Conservation (phyloP, 257 asterid species). For the Gardenia jasminoides region DNA sequence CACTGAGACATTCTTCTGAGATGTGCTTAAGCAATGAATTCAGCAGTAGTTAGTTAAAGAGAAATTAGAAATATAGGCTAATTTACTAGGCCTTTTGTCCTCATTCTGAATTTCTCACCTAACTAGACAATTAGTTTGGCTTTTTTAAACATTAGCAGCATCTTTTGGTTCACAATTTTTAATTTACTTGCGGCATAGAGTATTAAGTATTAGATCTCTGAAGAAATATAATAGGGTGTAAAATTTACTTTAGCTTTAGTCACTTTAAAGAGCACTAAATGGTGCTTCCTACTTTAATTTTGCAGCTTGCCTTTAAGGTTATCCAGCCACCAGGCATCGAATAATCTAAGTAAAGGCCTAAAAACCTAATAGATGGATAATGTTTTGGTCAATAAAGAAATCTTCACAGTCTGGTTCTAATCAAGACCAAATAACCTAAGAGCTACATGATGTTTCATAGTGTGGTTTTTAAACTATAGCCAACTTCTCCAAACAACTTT, state of each 20-base stretch:
- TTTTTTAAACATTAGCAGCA: neutral
- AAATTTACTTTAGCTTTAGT: neutral
- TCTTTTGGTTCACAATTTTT: neutral
- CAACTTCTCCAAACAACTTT: too few species aligned
- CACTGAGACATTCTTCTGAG: neutral
- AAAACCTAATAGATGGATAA: neutral
- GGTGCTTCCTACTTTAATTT: neutral
- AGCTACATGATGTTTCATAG: too few species aligned
- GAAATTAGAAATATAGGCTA: neutral
- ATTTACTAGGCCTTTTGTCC: neutral
- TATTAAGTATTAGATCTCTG: neutral
- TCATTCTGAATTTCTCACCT: neutral
- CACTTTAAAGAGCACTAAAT: neutral
- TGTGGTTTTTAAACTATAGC: too few species aligned
- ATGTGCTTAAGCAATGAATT: too few species aligned
- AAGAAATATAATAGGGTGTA: neutral
- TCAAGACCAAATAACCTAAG: too few species aligned
- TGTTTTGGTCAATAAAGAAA: neutral
- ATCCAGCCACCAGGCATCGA: neutral
- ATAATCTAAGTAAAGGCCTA: neutral
- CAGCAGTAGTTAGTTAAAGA: neutral
- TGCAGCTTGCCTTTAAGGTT: neutral
- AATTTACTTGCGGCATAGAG: neutral
- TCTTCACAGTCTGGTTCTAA: neutral
- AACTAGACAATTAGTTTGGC: neutral